phyloP scores from a whole-genome alignment of 2,329 filamentous ascomycete species.

The Diaporthe amygdali region DNA sequence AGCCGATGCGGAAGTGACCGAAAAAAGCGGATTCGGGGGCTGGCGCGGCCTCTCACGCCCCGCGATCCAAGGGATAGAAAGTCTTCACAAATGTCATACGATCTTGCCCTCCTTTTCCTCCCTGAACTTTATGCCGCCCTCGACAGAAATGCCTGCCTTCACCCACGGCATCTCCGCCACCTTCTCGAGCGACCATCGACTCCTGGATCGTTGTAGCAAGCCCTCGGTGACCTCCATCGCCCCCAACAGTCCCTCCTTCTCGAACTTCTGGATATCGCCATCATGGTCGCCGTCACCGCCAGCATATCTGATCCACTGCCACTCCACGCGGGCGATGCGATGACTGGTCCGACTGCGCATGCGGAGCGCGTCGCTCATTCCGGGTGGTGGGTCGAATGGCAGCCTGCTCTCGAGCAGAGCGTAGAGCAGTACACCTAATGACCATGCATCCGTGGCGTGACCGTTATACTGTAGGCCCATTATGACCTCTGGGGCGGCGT shows the following conservation, averaged over 20 bases:
- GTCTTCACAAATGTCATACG: slow-evolving; percentile 33
- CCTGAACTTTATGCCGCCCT: slow-evolving; percentile 63
- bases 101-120: slow-evolving; percentile 65
- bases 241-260: slow-evolving; percentile 70
- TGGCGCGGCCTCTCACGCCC: not conserved
- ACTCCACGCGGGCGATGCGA: slow-evolving; percentile 93
- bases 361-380: slow-evolving; percentile 75
- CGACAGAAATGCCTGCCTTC: slow-evolving; percentile 70
- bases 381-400: slow-evolving; percentile 89
- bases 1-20: slow-evolving; percentile 6
- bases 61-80: not conserved
- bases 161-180: slow-evolving; percentile 81
- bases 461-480: slow-evolving; percentile 96
- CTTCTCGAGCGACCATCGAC: slow-evolving; percentile 76
- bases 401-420: slow-evolving; percentile 91
- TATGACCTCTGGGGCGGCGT: slow-evolving; percentile 94
- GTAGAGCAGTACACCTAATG: slow-evolving; percentile 89
- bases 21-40: not conserved
- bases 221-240: slow-evolving; percentile 85
- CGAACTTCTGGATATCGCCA: slow-evolving; percentile 62
- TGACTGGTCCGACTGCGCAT: slow-evolving; percentile 86
- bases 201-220: slow-evolving; percentile 80
- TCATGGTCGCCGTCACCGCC: slow-evolving; percentile 90
- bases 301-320: slow-evolving; percentile 89
- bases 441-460: slow-evolving; percentile 91